Percentiles rank a stretch among this genome's conserved stretches.
Conservation (phyloP, 2,329 filamentous ascomycete species). For the Sclerotinia sclerotiorum region DNA sequence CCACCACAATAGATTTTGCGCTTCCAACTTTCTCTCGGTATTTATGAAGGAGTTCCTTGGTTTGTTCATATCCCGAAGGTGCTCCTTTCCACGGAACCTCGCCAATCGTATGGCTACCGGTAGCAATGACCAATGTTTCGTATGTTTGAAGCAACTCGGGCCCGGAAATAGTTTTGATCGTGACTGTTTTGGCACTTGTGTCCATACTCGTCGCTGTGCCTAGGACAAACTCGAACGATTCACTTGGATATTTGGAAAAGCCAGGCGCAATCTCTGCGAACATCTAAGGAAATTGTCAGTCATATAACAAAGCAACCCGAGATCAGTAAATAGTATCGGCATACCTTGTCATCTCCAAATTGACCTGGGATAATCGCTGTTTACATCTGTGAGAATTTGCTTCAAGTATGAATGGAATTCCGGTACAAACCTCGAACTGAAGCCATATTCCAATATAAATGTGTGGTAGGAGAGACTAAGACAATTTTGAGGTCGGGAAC, state of each 20-base stretch:
- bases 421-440: constrained; percentile 44
- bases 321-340: background rate
- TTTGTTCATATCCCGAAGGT: constrained; percentile 47
- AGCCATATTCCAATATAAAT: constrained; percentile 53
- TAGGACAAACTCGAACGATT: constrained; percentile 53
- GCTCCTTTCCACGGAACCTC: constrained; percentile 45
- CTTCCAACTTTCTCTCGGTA: constrained; percentile 32
- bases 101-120: constrained; percentile 48
- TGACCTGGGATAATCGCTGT: constrained; percentile 45
- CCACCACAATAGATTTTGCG: constrained; percentile 39
- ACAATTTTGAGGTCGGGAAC: constrained; percentile 51
- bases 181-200: constrained; percentile 45
- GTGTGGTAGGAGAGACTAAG: constrained; percentile 52
- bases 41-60: constrained; percentile 30
- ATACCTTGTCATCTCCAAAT: constrained; percentile 45
- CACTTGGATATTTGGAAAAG: constrained; percentile 50
- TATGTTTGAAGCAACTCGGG: constrained; percentile 45
- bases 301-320: background rate
- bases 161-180: constrained; percentile 42
- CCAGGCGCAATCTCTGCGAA: constrained; percentile 45
- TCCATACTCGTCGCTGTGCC: constrained; percentile 50
- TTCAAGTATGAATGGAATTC: background rate
- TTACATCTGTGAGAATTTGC: background rate
- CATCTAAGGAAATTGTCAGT: constrained; percentile 31
- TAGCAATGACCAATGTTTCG: constrained; percentile 55